Conservation (phyloP, 257 asterid species). For the Nicotiana paniculata region DNA sequence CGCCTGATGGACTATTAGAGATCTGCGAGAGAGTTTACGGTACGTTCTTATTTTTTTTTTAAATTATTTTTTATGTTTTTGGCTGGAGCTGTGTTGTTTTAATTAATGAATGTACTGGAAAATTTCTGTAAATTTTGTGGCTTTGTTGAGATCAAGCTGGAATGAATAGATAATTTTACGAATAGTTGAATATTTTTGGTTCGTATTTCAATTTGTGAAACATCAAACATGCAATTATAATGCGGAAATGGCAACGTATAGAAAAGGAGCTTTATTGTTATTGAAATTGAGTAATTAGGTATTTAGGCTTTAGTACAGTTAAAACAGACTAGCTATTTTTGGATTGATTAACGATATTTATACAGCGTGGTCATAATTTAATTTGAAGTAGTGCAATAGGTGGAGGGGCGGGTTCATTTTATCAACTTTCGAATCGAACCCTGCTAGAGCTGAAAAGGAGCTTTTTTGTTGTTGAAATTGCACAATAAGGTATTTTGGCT, state of each 20-base stretch:
- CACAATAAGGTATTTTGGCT: slow-evolving; percentile 10
- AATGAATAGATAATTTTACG: neutral
- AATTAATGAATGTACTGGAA: neutral
- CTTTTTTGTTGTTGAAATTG: neutral
- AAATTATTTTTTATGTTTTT: neutral
- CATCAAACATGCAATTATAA: neutral
- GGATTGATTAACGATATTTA: too few species aligned
- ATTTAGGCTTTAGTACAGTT: neutral
- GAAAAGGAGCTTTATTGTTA: neutral
- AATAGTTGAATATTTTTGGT: neutral
- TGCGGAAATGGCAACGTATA: neutral
- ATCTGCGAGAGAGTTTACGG: slow-evolving; percentile 89
- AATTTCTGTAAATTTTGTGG: neutral
- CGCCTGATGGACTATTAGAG: slow-evolving; percentile 90
- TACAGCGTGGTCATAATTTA: too few species aligned
- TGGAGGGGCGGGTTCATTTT: too few species aligned
- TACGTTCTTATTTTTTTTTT: slow-evolving; percentile 16
- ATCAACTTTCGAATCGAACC: too few species aligned
- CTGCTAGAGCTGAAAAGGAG: neutral
- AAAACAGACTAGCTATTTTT: neutral
- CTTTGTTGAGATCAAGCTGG: neutral
- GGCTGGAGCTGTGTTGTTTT: neutral
- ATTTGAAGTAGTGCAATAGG: neutral
- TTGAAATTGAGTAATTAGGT: slow-evolving; percentile 4
- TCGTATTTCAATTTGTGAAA: neutral